Base-by-base conservation (phyloP, 441 rosid species). In the Erodium texanum region DNA sequence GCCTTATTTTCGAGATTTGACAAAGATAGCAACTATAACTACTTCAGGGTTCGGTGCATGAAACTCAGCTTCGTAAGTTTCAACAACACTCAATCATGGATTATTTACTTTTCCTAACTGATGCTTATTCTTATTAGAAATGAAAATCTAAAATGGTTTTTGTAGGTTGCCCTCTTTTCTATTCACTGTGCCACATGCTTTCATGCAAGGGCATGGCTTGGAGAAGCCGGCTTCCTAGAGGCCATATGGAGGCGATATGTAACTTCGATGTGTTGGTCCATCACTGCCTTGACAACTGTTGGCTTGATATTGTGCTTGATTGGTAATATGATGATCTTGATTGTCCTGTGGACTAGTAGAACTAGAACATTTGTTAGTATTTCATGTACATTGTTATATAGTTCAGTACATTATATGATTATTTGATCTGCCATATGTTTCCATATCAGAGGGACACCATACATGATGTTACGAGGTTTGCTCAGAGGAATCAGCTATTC, bases 281-380 rank as follows among this genome's bases (percentile, higher is more conserved):
- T 89, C 73, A 89, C 98, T 68, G 89, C 98, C 58, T 71, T 92
- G 22, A 86, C 95, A 3, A 89, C 96, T 41, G 89, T 85, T 68
- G 98, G 96, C 15, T 74, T 91, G 80, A 87, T 86, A 0, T 89
- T 96, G 0, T 92, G 89, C 74, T 78, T 92, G 81, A 92, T 89
- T 38, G 97, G 97, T 71, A 92, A 89, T 76, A 92, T 92, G 96
- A 92, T 94, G 78, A 89, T 85, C 85, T 75, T 92, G 82, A 92
- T 89, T 66, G 98, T 92, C 71, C 96, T 88, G 41, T 89, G 93
- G 64, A 89, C 92, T 14, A 88, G 94, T 48, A 86, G 96, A 67
- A 92, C 97, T 48, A 80, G 97, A 82, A 81, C 72, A 77, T 92
- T 92, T 76, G 97, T 89, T 24, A 56, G 62, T 19, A 19, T 9